Percentiles rank a stretch among this genome's conserved stretches.
Conservation (phyloP, 2,329 filamentous ascomycete species). For the Sporothrix luriei region DNA sequence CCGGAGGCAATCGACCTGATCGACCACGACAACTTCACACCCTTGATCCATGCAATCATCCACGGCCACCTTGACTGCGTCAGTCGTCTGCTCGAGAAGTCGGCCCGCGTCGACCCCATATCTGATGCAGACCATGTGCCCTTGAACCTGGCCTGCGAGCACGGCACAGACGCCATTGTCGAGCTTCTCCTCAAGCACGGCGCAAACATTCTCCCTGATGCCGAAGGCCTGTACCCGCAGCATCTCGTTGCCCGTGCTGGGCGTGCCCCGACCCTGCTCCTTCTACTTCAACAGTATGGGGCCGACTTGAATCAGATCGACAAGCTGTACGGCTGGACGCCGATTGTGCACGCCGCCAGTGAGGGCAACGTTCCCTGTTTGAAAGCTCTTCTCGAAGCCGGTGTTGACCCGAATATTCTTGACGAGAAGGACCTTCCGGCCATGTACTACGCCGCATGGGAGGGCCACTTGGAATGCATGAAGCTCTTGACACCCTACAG, state of each 20-base stretch:
- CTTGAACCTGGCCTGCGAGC: constrained; percentile 91
- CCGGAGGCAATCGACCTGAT: constrained; percentile 79
- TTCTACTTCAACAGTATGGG: constrained; percentile 80
- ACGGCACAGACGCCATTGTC: constrained; percentile 82
- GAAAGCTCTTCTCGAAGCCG: constrained; percentile 75
- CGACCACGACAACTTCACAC: constrained; percentile 97
- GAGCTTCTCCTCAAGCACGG: constrained; percentile 79
- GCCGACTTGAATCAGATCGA: constrained; percentile 90
- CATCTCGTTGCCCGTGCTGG: constrained; percentile 91
- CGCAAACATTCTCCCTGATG: constrained; percentile 85
- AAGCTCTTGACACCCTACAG: constrained; percentile 71
- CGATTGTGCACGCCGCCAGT: constrained; percentile 91
- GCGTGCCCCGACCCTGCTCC: constrained; percentile 74
- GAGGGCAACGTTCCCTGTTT: constrained; percentile 92
- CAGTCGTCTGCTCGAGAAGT: constrained; percentile 71
- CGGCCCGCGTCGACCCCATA: constrained; percentile 81
- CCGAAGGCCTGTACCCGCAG: constrained; percentile 95
- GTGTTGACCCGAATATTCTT: constrained; percentile 74
- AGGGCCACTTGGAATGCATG: constrained; percentile 95
- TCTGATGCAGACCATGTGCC: constrained; percentile 92
- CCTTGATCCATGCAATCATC: constrained; percentile 91
- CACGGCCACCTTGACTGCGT: constrained; percentile 82
- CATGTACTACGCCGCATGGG: constrained; percentile 99
- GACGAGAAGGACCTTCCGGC: constrained; percentile 93
- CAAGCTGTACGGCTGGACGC: constrained; percentile 97